Percentiles rank a stretch among this genome's conserved stretches.
These are phyloP conservation scores for Apiotrichum akiyoshidainum DNA, from an alignment of 1,284 basidiomycete genomes.

Conservation along the genomic window DNA sequence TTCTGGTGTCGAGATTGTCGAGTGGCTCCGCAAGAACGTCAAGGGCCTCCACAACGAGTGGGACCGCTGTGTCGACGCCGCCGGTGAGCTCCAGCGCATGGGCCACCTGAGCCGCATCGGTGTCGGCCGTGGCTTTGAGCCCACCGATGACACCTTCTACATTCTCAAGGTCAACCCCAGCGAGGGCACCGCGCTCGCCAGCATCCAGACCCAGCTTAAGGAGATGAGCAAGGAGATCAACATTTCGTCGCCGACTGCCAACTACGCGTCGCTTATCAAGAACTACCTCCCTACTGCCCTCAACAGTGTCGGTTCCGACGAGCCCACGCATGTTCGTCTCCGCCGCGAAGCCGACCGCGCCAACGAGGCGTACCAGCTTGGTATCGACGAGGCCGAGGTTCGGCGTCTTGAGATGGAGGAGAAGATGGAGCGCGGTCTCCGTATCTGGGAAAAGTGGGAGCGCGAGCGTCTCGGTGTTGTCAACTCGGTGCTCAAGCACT, in stretches of 20 bases:
- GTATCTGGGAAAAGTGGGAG: conserved; percentile 78
- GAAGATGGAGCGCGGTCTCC: conserved; percentile 73
- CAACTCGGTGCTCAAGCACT: conserved; percentile 79
- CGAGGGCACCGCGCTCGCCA: conserved; percentile 24
- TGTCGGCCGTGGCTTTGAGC: conserved; percentile 49
- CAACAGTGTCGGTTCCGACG: conserved; percentile 44
- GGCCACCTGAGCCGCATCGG: conserved; percentile 71
- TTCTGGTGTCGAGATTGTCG: conserved; percentile 72
- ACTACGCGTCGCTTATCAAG: conserved; percentile 27
- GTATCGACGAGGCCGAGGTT: conserved; percentile 63
- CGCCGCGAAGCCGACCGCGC: conserved; percentile 73
- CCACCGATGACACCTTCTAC: conserved; percentile 43
- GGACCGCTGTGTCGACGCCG: conserved; percentile 74
- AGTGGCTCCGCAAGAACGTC: conserved; percentile 68
- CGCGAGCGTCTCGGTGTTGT: conserved; percentile 73
- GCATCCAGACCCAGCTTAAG: conserved; percentile 12
- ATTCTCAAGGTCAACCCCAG: conserved; percentile 32
- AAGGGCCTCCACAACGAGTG: conserved; percentile 66
- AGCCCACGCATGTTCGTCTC: conserved; percentile 66
- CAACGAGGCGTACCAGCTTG: conserved; percentile 69
- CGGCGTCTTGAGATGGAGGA: conserved; percentile 79
- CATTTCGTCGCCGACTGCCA: conserved; percentile 8
- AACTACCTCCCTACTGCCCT: conserved; percentile 39
- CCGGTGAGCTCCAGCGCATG: conserved; percentile 69
- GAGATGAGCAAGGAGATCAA: conserved; percentile 12